phyloP scores from a whole-genome alignment of 2,329 filamentous ascomycete genomes.

The Elsinoe batatas region DNA sequence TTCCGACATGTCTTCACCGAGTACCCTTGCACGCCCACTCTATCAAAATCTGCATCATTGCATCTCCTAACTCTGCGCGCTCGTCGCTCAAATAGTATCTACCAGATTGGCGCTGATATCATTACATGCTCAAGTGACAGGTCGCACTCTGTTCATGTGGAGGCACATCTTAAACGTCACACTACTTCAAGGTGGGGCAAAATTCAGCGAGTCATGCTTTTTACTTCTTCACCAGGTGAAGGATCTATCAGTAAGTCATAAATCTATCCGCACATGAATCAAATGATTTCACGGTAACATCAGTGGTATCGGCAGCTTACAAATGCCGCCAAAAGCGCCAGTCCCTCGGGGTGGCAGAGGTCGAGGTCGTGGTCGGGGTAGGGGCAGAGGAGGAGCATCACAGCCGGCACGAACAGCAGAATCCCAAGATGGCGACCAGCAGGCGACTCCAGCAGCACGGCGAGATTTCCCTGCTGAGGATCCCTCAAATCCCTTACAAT shows the following conservation, averaged over 20 bases:
- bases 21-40: too few species aligned
- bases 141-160: not conserved
- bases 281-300: constrained; percentile 1
- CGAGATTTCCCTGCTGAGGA: not conserved
- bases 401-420: not conserved
- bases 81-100: too few species aligned
- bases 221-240: constrained; percentile 3
- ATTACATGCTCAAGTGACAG: too few species aligned
- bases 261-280: not conserved
- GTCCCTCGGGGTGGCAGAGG: constrained; percentile 12
- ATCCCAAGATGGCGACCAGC: not conserved
- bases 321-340: constrained; percentile 16
- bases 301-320: not conserved
- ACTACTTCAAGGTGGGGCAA: not conserved
- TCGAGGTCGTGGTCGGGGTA: constrained; percentile 12
- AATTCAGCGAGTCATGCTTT: constrained; percentile 10
- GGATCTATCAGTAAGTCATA: not conserved
- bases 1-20: too few species aligned
- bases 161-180: not conserved
- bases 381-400: constrained; percentile 12
- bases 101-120: too few species aligned
- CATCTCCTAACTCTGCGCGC: too few species aligned
- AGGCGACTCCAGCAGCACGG: not conserved
- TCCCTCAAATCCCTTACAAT: not conserved
- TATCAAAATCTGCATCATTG: too few species aligned